Base-by-base conservation (phyloP, 2,329 filamentous ascomycete genomes). In the Neurospora sp. region DNA sequence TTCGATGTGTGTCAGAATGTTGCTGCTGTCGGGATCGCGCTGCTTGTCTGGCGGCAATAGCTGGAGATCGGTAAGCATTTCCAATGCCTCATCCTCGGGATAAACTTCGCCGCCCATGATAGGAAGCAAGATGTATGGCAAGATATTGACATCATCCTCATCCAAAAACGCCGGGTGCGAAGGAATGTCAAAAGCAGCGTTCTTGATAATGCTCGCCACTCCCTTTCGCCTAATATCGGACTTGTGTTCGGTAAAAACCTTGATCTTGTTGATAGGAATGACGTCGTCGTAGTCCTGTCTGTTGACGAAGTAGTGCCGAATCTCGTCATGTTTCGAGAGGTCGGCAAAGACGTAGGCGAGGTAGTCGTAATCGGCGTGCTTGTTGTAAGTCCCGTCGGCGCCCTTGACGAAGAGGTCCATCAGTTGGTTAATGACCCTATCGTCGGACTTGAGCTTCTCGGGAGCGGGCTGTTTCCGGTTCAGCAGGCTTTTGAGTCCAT, bases 401-500 rank as follows among this genome's bases (percentile, higher is more conserved):
- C 95, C 95, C 82, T 96, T 96, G 78, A 98, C 96, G 78, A 99
- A 99, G 75, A 96, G 90, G 79, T 98, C 96, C 79, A 99, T 89
- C 38, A 99, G 84, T 80, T 98, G 96, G 79, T 97, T 93, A 76
- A 98, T 87, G 4, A 93, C 90, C 71, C 88, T 84, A 42, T 90
- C 86, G 52, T 93, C 92, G 1, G 88, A 91, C 6, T 88, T 89
- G 7, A 97, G 86, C n/a, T 85, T 84, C 69, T 89, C 86, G 2
- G 93, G 91, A 0, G 90, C 79, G 7, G 86, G 82, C 73, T 93
- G 90, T 76, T 90, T 91, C 69, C 91, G 83, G 4, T 84, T 83
- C 11, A 95, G 80, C 4, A 97, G 83, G 62, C 85, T 85, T 73
- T 91, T 90, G 70, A 97, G 80, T 6, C 84, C 85, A 74, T 95